Percentiles rank a stretch among this genome's conserved stretches.
Conservation (phyloP, 768 basidiomycete species). For the Atractiella rhizophila region DNA sequence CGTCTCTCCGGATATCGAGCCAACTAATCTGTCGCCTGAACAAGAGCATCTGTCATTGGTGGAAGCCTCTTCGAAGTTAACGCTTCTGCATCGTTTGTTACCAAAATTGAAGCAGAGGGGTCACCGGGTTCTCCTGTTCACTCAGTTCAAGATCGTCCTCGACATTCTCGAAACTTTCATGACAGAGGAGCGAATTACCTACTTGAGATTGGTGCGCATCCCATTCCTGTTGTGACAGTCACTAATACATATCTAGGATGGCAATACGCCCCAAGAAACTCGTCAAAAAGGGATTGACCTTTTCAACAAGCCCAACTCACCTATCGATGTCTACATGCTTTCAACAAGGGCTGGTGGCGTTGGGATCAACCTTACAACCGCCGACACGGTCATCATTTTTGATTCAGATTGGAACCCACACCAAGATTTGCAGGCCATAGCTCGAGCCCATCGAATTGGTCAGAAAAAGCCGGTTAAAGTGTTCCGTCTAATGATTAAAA, state of each 20-base stretch:
- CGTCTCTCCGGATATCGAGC: slow-evolving; percentile 13
- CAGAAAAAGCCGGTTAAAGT: slow-evolving; percentile 83
- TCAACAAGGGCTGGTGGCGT: slow-evolving; percentile 15
- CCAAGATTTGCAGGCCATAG: slow-evolving; percentile 59
- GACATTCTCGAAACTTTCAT: slow-evolving; percentile 95
- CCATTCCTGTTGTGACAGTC: background rate
- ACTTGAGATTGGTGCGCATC: slow-evolving; percentile 8
- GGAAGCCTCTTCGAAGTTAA: slow-evolving; percentile 35
- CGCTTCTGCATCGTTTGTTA: slow-evolving; percentile 55
- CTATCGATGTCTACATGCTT: slow-evolving; percentile 27
- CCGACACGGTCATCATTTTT: slow-evolving; percentile 77
- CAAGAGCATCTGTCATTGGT: slow-evolving; percentile 9
- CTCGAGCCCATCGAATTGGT: slow-evolving; percentile 78
- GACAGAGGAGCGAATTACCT: slow-evolving; percentile 36
- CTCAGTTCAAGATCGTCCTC: slow-evolving; percentile 92
- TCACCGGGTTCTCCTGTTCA: slow-evolving; percentile 57
- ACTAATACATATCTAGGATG: no score
- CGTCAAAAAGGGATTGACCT: slow-evolving; percentile 78
- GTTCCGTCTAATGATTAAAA: slow-evolving; percentile 87
- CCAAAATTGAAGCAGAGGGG: slow-evolving; percentile 76
- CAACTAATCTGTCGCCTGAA: background rate
- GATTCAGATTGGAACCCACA: slow-evolving; percentile 99
- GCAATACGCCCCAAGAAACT: slow-evolving; percentile 54
- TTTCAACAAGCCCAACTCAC: slow-evolving; percentile 67
- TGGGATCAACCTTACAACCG: slow-evolving; percentile 59